phyloP scores from a whole-genome alignment of 257 asterid species.

The Anisodus tanguticus region DNA sequence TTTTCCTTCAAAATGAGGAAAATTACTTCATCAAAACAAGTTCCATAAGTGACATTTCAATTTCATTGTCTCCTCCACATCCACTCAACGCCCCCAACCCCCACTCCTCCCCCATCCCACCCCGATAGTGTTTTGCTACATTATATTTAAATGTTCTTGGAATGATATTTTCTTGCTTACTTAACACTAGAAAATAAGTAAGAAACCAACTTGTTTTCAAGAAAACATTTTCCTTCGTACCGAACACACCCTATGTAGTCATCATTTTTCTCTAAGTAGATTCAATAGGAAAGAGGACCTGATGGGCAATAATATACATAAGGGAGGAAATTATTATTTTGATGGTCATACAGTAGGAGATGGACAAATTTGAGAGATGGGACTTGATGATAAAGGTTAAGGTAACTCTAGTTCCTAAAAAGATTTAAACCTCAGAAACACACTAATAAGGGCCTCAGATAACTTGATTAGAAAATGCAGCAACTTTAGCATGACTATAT shows the following conservation, averaged over 20 bases:
- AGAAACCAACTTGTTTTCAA: background rate
- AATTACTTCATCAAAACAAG: no score
- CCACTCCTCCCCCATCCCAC: no score
- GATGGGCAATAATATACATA: background rate
- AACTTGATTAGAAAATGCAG: no score
- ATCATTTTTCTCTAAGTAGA: background rate
- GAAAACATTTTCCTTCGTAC: background rate
- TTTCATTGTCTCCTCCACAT: no score
- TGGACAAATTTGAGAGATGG: background rate
- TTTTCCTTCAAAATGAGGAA: background rate
- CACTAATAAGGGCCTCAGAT: background rate
- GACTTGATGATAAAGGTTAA: background rate
- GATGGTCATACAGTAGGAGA: background rate
- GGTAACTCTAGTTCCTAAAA: background rate
- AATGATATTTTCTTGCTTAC: no score
- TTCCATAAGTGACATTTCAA: no score
- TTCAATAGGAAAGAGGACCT: background rate
- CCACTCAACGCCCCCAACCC: no score
- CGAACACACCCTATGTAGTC: background rate
- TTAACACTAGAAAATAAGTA: background rate
- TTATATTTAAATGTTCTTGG: no score
- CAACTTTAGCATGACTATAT: background rate
- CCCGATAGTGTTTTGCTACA: no score
- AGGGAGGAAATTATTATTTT: background rate
- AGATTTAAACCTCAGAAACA: background rate